Base-by-base conservation (phyloP, 179 eudicot species). In the Beta corolliflora region DNA sequence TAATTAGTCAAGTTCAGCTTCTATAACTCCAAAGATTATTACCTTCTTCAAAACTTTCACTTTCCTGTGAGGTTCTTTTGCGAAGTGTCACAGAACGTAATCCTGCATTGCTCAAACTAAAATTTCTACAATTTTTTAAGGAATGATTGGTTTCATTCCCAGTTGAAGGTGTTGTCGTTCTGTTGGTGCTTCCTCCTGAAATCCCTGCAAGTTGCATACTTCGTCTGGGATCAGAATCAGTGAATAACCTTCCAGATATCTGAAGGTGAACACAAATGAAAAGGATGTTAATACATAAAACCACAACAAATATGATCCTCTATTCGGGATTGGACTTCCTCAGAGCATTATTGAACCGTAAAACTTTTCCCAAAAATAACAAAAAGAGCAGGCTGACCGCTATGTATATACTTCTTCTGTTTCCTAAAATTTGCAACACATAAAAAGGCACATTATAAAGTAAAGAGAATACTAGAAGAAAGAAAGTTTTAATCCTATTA, bases 151-250 rank as follows among this genome's bases (percentile, higher is more conserved):
- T 85, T 78, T 97, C 99, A 84, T 97, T 97, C 41, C 94, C 97
- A 46, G 91, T 83, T 59, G 86, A 85, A 18, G 84, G 55, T 7
- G 90, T 79, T 31, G 89, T 78, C 77, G 85, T 88, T 75, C 92
- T 75, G 77, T 84, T 93, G 77, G 88, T 72, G 82, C 77, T 82
- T 31, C 85, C 77, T 25, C 83, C 88, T 36, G 90, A 75, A 46
- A 94, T 98, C 79, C 92, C 93, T 52, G 95, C 90, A 93, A 92
- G 97, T 78, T 98, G 89, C 54, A 91, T 85, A 83, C 97, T 97
- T 77, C 98, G 84, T 82, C 99, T 94, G 82, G 97, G 93, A 64
- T 90, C 90, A 78, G 98, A 95, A 88, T 97, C 99, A 82, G 98
- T 80, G 86, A 95, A 94, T 77, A 97, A 84, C 85, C 94, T 93